Evolutionary conservation across 148 eudicot genomes (phyloP).

Genomic region (Arbutus unedo): DNA sequence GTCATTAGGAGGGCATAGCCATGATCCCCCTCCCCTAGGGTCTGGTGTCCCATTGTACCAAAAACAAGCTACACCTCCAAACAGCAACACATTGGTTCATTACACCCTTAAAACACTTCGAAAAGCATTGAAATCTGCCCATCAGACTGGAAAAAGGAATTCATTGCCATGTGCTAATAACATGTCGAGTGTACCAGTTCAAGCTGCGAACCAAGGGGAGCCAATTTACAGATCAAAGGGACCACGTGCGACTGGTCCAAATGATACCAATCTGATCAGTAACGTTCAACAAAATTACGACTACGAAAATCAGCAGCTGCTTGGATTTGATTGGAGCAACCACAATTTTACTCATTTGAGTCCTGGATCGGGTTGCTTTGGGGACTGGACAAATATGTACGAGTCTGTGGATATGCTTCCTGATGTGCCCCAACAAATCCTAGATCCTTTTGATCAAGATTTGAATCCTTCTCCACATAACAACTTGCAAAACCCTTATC

Average conservation of each 20-base stretch:
- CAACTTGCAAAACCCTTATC: not conserved
- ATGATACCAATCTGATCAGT: not conserved
- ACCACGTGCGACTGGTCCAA: not conserved
- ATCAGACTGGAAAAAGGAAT: not conserved
- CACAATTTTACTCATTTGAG: not conserved
- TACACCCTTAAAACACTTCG: not conserved
- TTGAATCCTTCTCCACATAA: not conserved
- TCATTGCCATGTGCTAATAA: not conserved
- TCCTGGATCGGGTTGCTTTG: not conserved
- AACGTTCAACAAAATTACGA: not conserved
- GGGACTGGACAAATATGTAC: not conserved
- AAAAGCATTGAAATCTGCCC: not conserved
- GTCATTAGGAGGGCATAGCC: not conserved
- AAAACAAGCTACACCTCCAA: not conserved
- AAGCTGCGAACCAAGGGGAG: not conserved
- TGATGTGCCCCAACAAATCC: not conserved
- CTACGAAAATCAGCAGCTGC: not conserved
- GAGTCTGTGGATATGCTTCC: not conserved
- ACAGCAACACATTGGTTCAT: not conserved
- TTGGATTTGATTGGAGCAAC: not conserved
- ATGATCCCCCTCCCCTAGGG: not conserved
- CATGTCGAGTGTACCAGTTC: not conserved
- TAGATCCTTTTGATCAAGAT: not conserved
- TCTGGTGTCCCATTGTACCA: not conserved
- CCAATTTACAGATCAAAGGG: not conserved